phyloP scores from a whole-genome alignment of 805 yeast genomes.

The Candida hispaniensis region DNA sequence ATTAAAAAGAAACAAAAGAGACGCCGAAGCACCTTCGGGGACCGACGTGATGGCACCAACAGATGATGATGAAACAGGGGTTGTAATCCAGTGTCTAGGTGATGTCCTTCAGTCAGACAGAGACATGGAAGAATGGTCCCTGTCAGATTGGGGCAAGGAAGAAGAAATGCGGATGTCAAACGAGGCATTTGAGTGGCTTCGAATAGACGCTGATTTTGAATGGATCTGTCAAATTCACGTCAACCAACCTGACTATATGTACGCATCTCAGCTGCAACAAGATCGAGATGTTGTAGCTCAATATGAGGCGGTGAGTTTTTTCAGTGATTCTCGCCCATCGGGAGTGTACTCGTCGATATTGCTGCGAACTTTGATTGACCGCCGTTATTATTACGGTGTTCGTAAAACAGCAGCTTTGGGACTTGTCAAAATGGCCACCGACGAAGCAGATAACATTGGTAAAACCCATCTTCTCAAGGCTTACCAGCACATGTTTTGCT shows the following conservation, averaged over 20 bases:
- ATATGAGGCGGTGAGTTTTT: slow-evolving; percentile 65
- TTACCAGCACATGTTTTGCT: slow-evolving; percentile 62
- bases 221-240: slow-evolving; percentile 82
- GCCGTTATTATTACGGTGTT: slow-evolving; percentile 78
- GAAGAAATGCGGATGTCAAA: slow-evolving; percentile 58
- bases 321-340: slow-evolving; percentile 52
- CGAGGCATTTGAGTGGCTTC: slow-evolving; percentile 95
- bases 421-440: slow-evolving; percentile 54
- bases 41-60: slow-evolving; percentile 14
- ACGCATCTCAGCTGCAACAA: slow-evolving; percentile 81
- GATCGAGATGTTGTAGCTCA: slow-evolving; percentile 97
- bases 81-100: slow-evolving; percentile 53
- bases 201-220: slow-evolving; percentile 96
- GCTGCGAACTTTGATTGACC: slow-evolving; percentile 71
- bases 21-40: slow-evolving; percentile 24
- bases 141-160: slow-evolving; percentile 57
- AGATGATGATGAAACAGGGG: slow-evolving; percentile 30
- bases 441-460: slow-evolving; percentile 58
- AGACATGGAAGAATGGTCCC: slow-evolving; percentile 62
- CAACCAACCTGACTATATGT: slow-evolving; percentile 92
- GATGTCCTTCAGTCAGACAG: slow-evolving; percentile 53
- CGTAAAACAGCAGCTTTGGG: slow-evolving; percentile 80
- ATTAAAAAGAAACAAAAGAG: slow-evolving; percentile 46
- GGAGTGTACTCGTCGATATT: slow-evolving; percentile 63
- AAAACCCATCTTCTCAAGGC: slow-evolving; percentile 59